Conservation (phyloP, 495 filamentous ascomycete species). For the Ramalina peruviana region DNA sequence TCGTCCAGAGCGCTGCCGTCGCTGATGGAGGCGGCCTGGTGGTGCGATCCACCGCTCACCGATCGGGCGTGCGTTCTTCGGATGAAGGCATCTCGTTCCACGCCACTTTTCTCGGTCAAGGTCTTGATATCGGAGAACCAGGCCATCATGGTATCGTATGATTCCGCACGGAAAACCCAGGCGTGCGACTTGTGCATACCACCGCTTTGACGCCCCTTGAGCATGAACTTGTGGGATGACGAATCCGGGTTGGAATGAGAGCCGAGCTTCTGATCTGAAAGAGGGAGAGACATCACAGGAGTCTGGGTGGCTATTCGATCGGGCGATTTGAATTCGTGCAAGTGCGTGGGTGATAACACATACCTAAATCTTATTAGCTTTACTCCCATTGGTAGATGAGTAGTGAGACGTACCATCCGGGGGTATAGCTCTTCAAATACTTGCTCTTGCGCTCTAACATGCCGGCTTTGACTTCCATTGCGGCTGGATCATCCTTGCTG, state of each 20-base stretch:
- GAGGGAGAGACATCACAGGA: slow-evolving; percentile 90
- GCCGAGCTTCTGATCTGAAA: slow-evolving; percentile 88
- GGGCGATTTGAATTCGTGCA: slow-evolving; percentile 95
- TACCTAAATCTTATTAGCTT: slow-evolving; percentile 49
- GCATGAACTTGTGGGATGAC: slow-evolving; percentile 93
- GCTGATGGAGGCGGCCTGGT: slow-evolving; percentile 45
- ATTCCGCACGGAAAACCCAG: slow-evolving; percentile 95
- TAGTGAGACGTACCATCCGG: slow-evolving; percentile 63
- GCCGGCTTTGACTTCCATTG: slow-evolving; percentile 73
- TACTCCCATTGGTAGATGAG: not conserved
- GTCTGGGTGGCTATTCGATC: slow-evolving; percentile 53
- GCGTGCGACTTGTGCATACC: slow-evolving; percentile 88
- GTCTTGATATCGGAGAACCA: slow-evolving; percentile 90
- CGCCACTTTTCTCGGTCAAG: slow-evolving; percentile 75
- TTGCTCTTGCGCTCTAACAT: slow-evolving; percentile 96
- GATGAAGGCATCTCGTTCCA: slow-evolving; percentile 79
- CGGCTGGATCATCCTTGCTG: slow-evolving; percentile 78
- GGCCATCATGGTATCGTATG: slow-evolving; percentile 89
- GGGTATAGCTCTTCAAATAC: slow-evolving; percentile 94
- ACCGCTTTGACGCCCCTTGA: slow-evolving; percentile 90
- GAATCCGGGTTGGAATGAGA: slow-evolving; percentile 75
- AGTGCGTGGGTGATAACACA: slow-evolving; percentile 86
- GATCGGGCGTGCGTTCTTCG: slow-evolving; percentile 55
- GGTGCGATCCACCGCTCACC: slow-evolving; percentile 51
- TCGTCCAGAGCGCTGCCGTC: slow-evolving; percentile 72